These are phyloP conservation scores for Apiospora hydei DNA, from an alignment of 2,329 filamentous ascomycete genomes.

Conservation along the genomic window DNA sequence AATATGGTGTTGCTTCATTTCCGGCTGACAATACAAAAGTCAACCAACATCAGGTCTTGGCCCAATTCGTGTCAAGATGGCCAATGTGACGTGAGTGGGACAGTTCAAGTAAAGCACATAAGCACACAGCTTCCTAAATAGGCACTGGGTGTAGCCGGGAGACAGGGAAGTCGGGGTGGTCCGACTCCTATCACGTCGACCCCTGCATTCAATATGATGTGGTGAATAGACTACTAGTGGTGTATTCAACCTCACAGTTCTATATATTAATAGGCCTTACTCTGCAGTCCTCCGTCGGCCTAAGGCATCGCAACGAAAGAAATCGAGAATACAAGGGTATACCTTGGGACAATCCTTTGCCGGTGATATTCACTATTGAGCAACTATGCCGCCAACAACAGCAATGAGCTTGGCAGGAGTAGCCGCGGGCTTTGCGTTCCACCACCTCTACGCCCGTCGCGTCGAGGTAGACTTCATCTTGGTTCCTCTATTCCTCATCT, in stretches of 20 bases:
- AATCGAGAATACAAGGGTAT: not conserved
- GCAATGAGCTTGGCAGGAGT: not conserved
- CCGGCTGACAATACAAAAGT: too few species aligned
- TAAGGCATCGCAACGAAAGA: not conserved
- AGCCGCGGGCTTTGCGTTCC: conserved; percentile 23
- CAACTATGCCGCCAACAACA: not conserved
- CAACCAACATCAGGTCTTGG: not conserved
- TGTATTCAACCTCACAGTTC: not conserved
- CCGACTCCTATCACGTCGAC: not conserved
- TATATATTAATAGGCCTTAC: not conserved
- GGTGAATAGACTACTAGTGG: not conserved
- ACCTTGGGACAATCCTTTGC: not conserved
- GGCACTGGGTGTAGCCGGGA: not conserved
- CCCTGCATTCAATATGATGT: not conserved
- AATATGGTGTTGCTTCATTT: not conserved
- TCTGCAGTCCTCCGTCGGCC: not conserved
- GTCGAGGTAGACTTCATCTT: conserved; percentile 28
- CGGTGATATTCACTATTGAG: not conserved
- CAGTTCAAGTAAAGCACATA: not conserved
- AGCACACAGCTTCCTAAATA: not conserved
- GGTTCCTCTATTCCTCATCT: not conserved
- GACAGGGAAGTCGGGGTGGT: not conserved
- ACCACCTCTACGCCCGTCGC: conserved; percentile 27
- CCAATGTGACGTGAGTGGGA: not conserved
- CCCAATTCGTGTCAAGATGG: not conserved